phyloP scores from a whole-genome alignment of 2,329 filamentous ascomycete genomes.

The Aureobasidium musti region DNA sequence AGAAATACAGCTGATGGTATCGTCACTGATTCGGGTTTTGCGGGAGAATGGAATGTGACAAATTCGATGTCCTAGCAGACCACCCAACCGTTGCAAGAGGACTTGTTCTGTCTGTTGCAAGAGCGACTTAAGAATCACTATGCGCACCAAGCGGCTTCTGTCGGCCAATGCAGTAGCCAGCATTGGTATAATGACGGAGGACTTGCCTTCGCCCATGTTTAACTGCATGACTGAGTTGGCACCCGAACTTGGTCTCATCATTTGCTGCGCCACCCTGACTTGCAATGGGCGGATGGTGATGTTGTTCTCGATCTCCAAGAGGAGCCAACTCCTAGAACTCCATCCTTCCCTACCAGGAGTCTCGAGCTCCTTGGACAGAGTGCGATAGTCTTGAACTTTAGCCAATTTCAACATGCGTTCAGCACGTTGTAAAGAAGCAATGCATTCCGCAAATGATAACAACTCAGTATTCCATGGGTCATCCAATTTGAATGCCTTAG shows the following conservation, averaged over 20 bases:
- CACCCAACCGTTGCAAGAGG: conserved; percentile 58
- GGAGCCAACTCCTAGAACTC: conserved; percentile 62
- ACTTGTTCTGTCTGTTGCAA: conserved; percentile 60
- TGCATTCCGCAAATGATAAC: neutral
- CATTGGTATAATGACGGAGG: conserved; percentile 68
- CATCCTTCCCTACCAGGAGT: conserved; percentile 61
- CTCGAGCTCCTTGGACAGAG: conserved; percentile 37
- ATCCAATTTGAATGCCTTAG: neutral
- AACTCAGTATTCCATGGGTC: neutral
- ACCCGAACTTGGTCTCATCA: conserved; percentile 47
- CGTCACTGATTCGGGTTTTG: conserved; percentile 44
- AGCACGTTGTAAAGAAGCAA: conserved; percentile 20
- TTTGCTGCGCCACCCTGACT: conserved; percentile 58
- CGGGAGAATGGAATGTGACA: conserved; percentile 62
- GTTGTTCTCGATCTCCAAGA: conserved; percentile 65
- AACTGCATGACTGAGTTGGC: conserved; percentile 59
- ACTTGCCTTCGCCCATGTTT: conserved; percentile 73
- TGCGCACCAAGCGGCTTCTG: conserved; percentile 51
- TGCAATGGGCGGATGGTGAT: conserved; percentile 64
- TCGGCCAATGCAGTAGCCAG: conserved; percentile 52
- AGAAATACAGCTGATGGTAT: neutral
- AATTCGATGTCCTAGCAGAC: conserved; percentile 56
- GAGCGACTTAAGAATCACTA: conserved; percentile 60
- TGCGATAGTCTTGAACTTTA: neutral
- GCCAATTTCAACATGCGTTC: conserved; percentile 3